Conservation (phyloP, 2,329 filamentous ascomycete species). For the Calonectria fujianensis region DNA sequence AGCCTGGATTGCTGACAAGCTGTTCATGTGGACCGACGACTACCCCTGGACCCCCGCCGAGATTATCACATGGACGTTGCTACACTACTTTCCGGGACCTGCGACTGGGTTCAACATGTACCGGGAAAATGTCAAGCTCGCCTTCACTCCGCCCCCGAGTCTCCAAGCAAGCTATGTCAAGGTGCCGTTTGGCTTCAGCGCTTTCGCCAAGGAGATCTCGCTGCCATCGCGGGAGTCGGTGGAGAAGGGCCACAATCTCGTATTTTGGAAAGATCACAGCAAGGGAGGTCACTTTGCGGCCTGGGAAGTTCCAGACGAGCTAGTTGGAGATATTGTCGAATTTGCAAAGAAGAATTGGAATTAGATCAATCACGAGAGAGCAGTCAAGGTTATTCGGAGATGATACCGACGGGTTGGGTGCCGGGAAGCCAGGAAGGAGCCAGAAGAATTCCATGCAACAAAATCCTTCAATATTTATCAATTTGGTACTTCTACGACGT, state of each 20-base stretch:
- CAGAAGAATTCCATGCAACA: no score
- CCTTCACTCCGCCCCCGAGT: constrained; percentile 66
- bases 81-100: constrained; percentile 84
- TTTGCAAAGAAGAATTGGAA: background rate
- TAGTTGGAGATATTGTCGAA: constrained; percentile 68
- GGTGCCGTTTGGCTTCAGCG: constrained; percentile 67
- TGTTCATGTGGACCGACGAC: constrained; percentile 83
- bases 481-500: no score
- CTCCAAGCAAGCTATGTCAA: constrained; percentile 45
- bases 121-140: constrained; percentile 67
- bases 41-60: constrained; percentile 86
- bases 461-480: no score
- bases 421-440: no score
- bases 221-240: constrained; percentile 73
- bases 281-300: constrained; percentile 78
- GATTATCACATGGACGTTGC: constrained; percentile 82
- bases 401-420: no score
- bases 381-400: no score
- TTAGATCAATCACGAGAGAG: background rate
- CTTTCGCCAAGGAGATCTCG: constrained; percentile 70
- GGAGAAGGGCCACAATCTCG: constrained; percentile 75
- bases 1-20: constrained; percentile 87
- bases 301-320: constrained; percentile 72
- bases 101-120: constrained; percentile 82
- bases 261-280: constrained; percentile 71